phyloP scores from a whole-genome alignment of 257 asterid genomes.

The Nicotiana tomentosiformis region DNA sequence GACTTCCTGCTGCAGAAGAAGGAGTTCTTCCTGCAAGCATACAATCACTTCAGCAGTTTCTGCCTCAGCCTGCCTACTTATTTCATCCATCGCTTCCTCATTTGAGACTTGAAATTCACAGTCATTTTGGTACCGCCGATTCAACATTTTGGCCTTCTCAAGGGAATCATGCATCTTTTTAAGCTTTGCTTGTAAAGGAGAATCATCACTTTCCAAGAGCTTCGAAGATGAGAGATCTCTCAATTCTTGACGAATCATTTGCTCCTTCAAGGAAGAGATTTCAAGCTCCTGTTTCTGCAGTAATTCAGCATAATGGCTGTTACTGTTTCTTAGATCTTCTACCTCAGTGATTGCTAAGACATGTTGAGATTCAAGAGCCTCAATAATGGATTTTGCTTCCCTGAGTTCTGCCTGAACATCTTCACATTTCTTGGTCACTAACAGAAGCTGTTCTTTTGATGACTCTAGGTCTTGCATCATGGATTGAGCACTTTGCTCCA shows the following conservation, averaged over 20 bases:
- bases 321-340: conserved; percentile 58
- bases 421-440: conserved; percentile 41
- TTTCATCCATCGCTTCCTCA: conserved; percentile 74
- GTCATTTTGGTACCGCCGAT: conserved; percentile 56
- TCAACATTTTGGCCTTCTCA: conserved; percentile 76
- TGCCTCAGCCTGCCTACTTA: conserved; percentile 85
- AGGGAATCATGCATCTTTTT: conserved; percentile 82
- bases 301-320: conserved; percentile 33
- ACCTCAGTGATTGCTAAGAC: conserved; percentile 57
- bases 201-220: conserved; percentile 35
- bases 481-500: conserved; percentile 46
- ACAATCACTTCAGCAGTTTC: conserved; percentile 98
- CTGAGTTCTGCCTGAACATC: conserved; percentile 52
- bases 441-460: conserved; percentile 43
- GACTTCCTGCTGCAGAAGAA: conserved; percentile 73
- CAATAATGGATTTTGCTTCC: conserved; percentile 54
- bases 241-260: conserved; percentile 27
- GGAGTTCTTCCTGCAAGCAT: conserved; percentile 92
- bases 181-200: conserved; percentile 63
- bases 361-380: conserved; percentile 92
- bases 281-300: conserved; percentile 52
- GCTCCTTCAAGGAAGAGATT: conserved; percentile 48
- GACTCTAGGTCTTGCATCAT: conserved; percentile 48
- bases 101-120: conserved; percentile 48
- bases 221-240: conserved; percentile 35